Conservation (phyloP, 768 basidiomycete genomes). For the Holtermanniella nyarrowii region DNA sequence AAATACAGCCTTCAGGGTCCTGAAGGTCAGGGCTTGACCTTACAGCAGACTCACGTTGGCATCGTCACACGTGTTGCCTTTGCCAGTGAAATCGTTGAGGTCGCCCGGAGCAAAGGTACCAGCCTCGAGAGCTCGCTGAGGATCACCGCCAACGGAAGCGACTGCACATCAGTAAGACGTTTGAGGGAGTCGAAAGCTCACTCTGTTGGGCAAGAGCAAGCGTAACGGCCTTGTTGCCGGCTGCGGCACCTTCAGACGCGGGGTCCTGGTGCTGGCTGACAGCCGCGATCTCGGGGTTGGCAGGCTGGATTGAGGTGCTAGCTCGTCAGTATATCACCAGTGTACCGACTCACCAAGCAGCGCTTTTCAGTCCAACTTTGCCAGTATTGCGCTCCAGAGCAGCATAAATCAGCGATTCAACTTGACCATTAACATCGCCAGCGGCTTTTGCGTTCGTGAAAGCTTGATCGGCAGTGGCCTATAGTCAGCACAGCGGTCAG, state of each 20-base stretch:
- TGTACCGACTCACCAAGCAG: conserved; percentile 11
- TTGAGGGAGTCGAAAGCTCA: conserved; percentile 2
- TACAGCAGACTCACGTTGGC: conserved; percentile 1
- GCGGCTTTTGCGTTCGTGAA: conserved; percentile 63
- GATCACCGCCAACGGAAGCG: conserved; percentile 54
- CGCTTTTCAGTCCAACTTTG: conserved; percentile 21
- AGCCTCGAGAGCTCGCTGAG: conserved; percentile 50
- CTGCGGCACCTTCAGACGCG: conserved; percentile 51
- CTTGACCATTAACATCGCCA: conserved; percentile 50
- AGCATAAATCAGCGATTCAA: conserved; percentile 54
- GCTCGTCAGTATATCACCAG: too few species aligned
- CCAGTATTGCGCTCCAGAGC: conserved; percentile 60
- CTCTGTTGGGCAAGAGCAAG: conserved; percentile 57
- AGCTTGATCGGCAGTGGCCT: conserved; percentile 54
- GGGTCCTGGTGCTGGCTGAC: conserved; percentile 60
- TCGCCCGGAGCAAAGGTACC: conserved; percentile 57
- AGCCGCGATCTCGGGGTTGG: conserved; percentile 58
- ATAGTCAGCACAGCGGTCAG: not conserved
- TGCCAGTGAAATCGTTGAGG: conserved; percentile 48
- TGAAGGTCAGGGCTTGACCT: conserved; percentile 36
- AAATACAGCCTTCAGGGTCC: conserved; percentile 54
- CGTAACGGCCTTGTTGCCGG: conserved; percentile 55
- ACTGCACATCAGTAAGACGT: conserved; percentile 22
- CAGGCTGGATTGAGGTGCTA: conserved; percentile 52
- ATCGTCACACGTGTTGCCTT: conserved; percentile 51